Evolutionary conservation across 305 asterid genomes (phyloP).

Genomic region (Ilex paraguariensis): DNA sequence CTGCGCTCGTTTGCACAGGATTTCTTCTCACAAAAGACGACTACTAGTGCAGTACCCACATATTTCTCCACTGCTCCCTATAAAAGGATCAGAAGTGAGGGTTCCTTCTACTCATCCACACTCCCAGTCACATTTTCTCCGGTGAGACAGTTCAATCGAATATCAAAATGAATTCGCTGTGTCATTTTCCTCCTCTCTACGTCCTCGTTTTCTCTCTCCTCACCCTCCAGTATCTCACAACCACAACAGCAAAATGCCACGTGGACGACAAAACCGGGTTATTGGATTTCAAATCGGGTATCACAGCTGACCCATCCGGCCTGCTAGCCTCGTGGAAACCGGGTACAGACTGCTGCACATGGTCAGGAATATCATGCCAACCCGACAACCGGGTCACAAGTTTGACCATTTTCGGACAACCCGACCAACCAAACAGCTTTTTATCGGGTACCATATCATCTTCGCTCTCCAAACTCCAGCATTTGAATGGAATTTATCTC

Average conservation of each 20-base stretch:
- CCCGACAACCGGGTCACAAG: slow-evolving; percentile 43
- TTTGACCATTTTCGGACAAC: slow-evolving; percentile 24
- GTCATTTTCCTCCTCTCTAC: slow-evolving; percentile 7
- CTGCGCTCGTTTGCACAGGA: too few species aligned
- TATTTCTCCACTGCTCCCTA: too few species aligned
- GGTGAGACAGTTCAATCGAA: too few species aligned
- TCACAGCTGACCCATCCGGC: slow-evolving; percentile 68
- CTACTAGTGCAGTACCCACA: too few species aligned
- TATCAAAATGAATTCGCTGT: too few species aligned
- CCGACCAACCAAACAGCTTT: slow-evolving; percentile 23
- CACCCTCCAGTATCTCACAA: slow-evolving; percentile 9
- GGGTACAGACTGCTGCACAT: slow-evolving; percentile 76
- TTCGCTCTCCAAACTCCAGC: slow-evolving; percentile 51
- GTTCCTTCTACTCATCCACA: too few species aligned
- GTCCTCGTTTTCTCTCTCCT: slow-evolving; percentile 18
- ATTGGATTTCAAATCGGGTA: slow-evolving; percentile 67
- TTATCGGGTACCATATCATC: slow-evolving; percentile 63
- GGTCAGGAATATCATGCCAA: slow-evolving; percentile 58
- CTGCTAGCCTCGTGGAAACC: slow-evolving; percentile 56
- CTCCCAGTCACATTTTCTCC: too few species aligned
- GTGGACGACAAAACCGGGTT: slow-evolving; percentile 59
- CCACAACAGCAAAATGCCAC: slow-evolving; percentile 54
- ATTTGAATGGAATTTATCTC: slow-evolving; percentile 33
- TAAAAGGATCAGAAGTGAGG: too few species aligned
- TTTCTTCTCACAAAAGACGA: too few species aligned